Conservation (phyloP, 768 basidiomycete genomes). For the Paxillus involutus region DNA sequence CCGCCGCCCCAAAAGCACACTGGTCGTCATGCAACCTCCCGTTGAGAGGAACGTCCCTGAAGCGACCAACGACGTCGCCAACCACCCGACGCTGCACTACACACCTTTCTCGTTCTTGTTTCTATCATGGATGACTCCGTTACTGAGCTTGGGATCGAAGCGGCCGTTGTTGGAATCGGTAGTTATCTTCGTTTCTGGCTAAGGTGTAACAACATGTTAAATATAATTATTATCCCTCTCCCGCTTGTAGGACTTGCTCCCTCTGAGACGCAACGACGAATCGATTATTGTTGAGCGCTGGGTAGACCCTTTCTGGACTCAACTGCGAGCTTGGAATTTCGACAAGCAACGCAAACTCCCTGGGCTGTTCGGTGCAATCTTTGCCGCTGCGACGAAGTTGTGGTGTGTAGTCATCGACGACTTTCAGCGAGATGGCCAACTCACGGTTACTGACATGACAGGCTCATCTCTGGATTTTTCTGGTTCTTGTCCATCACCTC, state of each 20-base stretch:
- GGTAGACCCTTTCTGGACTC: constrained; percentile 24
- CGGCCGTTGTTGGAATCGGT: constrained; percentile 18
- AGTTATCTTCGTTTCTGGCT: constrained; percentile 20
- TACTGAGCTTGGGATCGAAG: constrained; percentile 5
- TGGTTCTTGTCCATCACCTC: constrained; percentile 27
- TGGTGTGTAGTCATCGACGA: constrained; percentile 12
- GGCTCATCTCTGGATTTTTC: constrained; percentile 26
- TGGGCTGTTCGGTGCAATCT: constrained; percentile 16
- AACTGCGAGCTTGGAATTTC: constrained; percentile 18
- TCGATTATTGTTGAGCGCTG: constrained; percentile 23
- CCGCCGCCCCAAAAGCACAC: constrained; percentile 8
- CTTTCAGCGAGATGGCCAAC: not conserved
- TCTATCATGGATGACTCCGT: constrained; percentile 16
- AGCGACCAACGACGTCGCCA: constrained; percentile 3
- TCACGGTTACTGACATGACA: constrained; percentile 5
- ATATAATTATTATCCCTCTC: constrained; percentile 7
- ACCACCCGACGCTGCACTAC: constrained; percentile 9
- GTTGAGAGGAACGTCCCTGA: constrained; percentile 13
- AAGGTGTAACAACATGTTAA: constrained; percentile 20
- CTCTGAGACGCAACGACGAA: constrained; percentile 26
- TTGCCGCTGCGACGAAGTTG: constrained; percentile 11
- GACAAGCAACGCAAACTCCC: constrained; percentile 14
- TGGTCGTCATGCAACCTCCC: constrained; percentile 26
- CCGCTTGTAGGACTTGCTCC: constrained; percentile 22
- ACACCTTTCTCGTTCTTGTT: constrained; percentile 15